These are phyloP conservation scores for Solanum peruvianum DNA, from an alignment of 257 asterid species.

Conservation along the genomic window DNA sequence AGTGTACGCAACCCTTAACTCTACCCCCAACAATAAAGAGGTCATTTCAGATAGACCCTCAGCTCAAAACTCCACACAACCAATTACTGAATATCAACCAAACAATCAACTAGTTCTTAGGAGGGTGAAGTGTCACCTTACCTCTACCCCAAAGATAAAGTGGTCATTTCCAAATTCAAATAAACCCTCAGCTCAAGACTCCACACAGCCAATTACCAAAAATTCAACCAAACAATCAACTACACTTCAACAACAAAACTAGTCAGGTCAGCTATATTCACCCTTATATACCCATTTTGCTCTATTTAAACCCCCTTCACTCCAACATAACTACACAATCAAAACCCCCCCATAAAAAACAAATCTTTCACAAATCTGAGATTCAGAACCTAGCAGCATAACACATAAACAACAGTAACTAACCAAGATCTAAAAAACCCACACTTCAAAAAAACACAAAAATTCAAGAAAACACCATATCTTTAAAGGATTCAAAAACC, in stretches of 20 bases:
- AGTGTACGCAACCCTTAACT: not conserved
- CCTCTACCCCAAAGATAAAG: not conserved
- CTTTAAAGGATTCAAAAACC: not conserved
- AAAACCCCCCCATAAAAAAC: not conserved
- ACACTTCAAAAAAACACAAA: not conserved
- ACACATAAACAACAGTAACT: not conserved
- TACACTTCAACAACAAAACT: not conserved
- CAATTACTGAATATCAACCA: not conserved
- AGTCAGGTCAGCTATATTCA: not conserved
- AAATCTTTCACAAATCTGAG: constrained; percentile 1
- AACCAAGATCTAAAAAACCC: constrained; percentile 1
- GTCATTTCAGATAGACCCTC: not conserved
- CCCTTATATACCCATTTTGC: not conserved
- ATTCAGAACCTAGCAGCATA: constrained; percentile 1
- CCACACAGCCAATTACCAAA: not conserved
- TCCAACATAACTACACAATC: not conserved
- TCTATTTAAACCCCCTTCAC: not conserved
- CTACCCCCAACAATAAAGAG: not conserved
- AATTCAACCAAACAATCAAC: not conserved
- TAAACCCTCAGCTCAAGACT: not conserved
- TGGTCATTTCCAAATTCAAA: not conserved
- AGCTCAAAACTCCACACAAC: not conserved
- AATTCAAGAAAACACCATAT: not conserved
- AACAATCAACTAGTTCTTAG: not conserved
- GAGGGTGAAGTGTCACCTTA: not conserved